These are phyloP conservation scores for Trypanosoma avium DNA, from an alignment of 208 protist genomes.

Conservation along the genomic window DNA sequence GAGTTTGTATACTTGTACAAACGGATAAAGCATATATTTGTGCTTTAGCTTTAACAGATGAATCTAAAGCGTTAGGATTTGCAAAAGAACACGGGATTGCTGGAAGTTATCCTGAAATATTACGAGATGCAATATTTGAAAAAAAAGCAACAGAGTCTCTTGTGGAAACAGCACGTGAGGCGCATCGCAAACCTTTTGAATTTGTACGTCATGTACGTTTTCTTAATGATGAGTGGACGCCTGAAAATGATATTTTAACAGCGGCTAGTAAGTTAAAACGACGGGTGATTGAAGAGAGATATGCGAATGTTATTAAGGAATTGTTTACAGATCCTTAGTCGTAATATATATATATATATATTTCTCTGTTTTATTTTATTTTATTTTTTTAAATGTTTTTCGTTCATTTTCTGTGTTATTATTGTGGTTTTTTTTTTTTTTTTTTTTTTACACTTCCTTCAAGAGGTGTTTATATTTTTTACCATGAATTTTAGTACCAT, in stretches of 20 bases:
- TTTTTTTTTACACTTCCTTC: neutral
- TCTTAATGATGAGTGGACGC: constrained; percentile 81
- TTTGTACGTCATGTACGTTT: constrained; percentile 47
- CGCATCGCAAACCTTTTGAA: constrained; percentile 72
- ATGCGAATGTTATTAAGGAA: constrained; percentile 57
- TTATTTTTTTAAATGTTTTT: neutral
- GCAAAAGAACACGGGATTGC: constrained; percentile 34
- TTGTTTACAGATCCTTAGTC: constrained; percentile 33
- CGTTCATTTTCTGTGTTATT: neutral
- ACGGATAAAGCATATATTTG: constrained; percentile 55
- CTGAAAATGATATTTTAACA: constrained; percentile 81
- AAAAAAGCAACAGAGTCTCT: constrained; percentile 31
- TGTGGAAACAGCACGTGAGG: constrained; percentile 37
- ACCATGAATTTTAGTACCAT: no score
- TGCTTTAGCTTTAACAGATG: constrained; percentile 58
- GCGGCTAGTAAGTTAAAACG: constrained; percentile 79
- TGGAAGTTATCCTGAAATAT: constrained; percentile 34
- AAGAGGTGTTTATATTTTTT: no score
- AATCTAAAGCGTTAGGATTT: constrained; percentile 54
- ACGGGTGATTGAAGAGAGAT: constrained; percentile 56
- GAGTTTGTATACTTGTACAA: constrained; percentile 68
- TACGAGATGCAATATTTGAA: constrained; percentile 35
- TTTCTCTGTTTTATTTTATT: neutral
- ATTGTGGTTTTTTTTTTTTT: neutral
- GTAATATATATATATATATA: neutral